A percentile compares a stretch with the other conserved stretches of the same genome.
These are phyloP conservation scores for Boeremia lycopersici DNA, from an alignment of 2,329 filamentous ascomycete species.

Conservation along the genomic window DNA sequence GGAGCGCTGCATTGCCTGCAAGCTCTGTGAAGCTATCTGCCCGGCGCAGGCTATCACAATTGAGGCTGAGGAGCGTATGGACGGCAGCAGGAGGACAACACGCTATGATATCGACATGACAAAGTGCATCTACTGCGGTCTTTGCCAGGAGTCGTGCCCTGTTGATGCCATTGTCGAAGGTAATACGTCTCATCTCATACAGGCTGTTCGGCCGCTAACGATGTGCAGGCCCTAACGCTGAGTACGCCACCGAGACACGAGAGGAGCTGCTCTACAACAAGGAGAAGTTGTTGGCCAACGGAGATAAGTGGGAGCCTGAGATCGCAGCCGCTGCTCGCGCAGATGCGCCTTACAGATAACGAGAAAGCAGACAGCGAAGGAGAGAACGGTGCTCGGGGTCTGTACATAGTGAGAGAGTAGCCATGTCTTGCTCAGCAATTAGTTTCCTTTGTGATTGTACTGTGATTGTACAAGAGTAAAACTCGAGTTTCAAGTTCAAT, in stretches of 20 bases:
- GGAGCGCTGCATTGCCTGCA: conserved; percentile 99
- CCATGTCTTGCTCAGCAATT: conserved; percentile 24
- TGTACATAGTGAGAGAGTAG: conserved; percentile 43
- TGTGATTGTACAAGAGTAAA: conserved; percentile 25
- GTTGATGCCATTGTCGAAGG: conserved; percentile 91
- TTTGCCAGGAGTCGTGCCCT: conserved; percentile 98
- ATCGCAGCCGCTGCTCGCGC: conserved; percentile 89
- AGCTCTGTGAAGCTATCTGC: conserved; percentile 98
- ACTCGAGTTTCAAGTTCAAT: conserved; percentile 12
- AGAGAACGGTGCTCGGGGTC: conserved; percentile 13
- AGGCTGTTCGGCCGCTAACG: conserved; percentile 21
- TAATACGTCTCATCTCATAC: conserved; percentile 49
- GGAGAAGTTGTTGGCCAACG: conserved; percentile 84
- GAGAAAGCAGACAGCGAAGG: conserved; percentile 37
- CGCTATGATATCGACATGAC: conserved; percentile 99
- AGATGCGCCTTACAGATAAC: conserved; percentile 74
- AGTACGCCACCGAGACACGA: conserved; percentile 78
- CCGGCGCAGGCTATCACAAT: conserved; percentile 98
- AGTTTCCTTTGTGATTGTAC: conserved; percentile 31
- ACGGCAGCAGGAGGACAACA: conserved; percentile 92
- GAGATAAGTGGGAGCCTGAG: conserved; percentile 87
- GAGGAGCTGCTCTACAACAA: conserved; percentile 99
- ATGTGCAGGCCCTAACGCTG: conserved; percentile 67
- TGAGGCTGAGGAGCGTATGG: conserved; percentile 96
- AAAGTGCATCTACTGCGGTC: conserved; percentile 99